A percentile compares a stretch with the other conserved stretches of the same genome.
These are phyloP conservation scores for peach (Prunus persica) DNA, from an alignment of 306 rosid genomes.

Conservation along the genomic window DNA sequence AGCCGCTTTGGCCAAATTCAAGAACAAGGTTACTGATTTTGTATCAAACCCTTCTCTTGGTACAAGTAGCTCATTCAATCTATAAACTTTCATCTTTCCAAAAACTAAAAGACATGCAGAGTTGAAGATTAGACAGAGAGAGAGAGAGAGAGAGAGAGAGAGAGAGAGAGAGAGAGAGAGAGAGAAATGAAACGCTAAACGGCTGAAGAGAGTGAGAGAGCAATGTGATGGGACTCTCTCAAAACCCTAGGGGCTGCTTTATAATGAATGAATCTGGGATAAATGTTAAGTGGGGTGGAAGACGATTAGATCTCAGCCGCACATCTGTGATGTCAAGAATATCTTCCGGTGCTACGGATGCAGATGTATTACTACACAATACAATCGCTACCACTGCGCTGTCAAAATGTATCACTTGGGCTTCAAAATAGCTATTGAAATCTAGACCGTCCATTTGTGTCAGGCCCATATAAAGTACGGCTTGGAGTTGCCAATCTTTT, in stretches of 20 bases:
- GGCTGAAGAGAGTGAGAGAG: neutral
- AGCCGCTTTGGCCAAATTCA: constrained; percentile 91
- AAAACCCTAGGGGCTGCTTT: neutral
- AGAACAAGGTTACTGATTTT: constrained; percentile 45
- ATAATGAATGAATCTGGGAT: neutral
- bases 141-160: neutral
- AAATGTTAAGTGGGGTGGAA: neutral
- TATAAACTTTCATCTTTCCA: too few species aligned
- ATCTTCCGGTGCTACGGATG: too few species aligned
- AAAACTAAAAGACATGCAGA: neutral
- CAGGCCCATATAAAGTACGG: too few species aligned
- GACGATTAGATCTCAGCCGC: constrained; percentile 1
- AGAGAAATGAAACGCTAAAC: neutral
- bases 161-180: neutral
- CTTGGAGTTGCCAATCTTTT: too few species aligned
- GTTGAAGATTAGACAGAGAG: neutral
- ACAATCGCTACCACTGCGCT: too few species aligned
- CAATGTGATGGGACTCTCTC: neutral
- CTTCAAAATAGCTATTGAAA: too few species aligned
- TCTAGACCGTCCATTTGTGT: too few species aligned
- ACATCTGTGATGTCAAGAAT: neutral
- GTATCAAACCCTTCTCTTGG: constrained; percentile 63
- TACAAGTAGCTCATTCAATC: constrained; percentile 56
- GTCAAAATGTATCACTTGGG: too few species aligned
- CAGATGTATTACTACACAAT: too few species aligned